Evolutionary conservation across 1,284 basidiomycete species (phyloP).

Genomic region (Laetiporus sulphureus): DNA sequence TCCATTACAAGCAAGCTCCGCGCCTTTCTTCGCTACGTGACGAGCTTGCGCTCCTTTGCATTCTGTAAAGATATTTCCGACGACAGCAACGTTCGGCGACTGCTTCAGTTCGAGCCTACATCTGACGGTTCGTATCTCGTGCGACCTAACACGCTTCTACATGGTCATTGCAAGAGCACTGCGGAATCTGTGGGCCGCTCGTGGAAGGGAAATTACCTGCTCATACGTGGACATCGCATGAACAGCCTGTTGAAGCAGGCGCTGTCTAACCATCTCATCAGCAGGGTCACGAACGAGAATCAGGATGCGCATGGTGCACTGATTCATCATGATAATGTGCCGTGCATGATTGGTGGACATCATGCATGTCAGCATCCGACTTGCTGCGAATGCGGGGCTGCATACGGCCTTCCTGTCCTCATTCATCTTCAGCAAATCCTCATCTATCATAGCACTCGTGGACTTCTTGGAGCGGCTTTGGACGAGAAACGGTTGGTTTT

Average conservation of each 20-base stretch:
- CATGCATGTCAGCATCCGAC: slow-evolving; percentile 23
- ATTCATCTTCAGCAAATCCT: slow-evolving; percentile 43
- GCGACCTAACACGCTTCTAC: slow-evolving; percentile 18
- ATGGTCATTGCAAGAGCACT: background rate
- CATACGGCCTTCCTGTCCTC: slow-evolving; percentile 34
- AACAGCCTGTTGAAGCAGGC: too few species aligned
- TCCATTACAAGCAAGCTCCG: slow-evolving; percentile 26
- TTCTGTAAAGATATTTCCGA: slow-evolving; percentile 22
- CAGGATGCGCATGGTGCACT: too few species aligned
- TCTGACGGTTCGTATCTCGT: slow-evolving; percentile 22
- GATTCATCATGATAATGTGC: slow-evolving; percentile 29
- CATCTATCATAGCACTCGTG: slow-evolving; percentile 31
- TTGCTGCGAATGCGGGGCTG: slow-evolving; percentile 18
- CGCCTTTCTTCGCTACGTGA: slow-evolving; percentile 30
- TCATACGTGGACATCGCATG: too few species aligned
- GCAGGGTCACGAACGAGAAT: too few species aligned
- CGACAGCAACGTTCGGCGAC: slow-evolving; percentile 17
- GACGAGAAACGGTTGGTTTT: slow-evolving; percentile 16
- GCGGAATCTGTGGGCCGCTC: background rate
- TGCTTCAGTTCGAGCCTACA: slow-evolving; percentile 33
- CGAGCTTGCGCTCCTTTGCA: slow-evolving; percentile 26
- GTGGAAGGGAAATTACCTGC: slow-evolving; percentile 4
- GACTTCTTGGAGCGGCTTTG: slow-evolving; percentile 10
- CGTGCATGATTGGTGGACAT: slow-evolving; percentile 30
- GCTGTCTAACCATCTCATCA: too few species aligned